Conservation (phyloP, 495 filamentous ascomycete species). For the Extremus antarcticus region DNA sequence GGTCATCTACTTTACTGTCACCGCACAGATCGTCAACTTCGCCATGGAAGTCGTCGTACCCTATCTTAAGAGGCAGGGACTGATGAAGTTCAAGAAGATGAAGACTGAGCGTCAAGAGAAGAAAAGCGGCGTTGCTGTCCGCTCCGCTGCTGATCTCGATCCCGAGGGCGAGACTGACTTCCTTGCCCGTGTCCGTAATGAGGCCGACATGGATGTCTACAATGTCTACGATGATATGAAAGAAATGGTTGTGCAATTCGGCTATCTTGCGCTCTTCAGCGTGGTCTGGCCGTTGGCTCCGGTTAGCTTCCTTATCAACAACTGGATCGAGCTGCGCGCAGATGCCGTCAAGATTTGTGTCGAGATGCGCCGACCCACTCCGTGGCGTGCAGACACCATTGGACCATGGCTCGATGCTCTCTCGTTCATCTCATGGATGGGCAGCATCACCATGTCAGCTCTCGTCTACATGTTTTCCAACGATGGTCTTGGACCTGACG, state of each 20-base stretch:
- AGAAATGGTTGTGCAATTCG: constrained; percentile 88
- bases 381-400: constrained; percentile 81
- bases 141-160: constrained; percentile 39
- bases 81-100: constrained; percentile 63
- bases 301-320: constrained; percentile 83
- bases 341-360: constrained; percentile 92
- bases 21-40: constrained; percentile 83
- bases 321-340: constrained; percentile 89
- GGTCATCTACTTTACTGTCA: constrained; percentile 94
- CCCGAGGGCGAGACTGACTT: constrained; percentile 64
- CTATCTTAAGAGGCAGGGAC: constrained; percentile 62
- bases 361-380: constrained; percentile 78
- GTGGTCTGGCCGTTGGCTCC: constrained; percentile 85
- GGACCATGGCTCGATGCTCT: constrained; percentile 87
- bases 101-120: constrained; percentile 46
- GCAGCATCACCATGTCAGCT: constrained; percentile 72
- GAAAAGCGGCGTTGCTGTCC: constrained; percentile 28
- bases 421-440: constrained; percentile 82
- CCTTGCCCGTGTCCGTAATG: constrained; percentile 66
- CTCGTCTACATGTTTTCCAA: constrained; percentile 81
- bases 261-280: constrained; percentile 88
- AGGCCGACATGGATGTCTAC: constrained; percentile 77
- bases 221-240: constrained; percentile 79
- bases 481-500: constrained; percentile 45
- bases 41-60: constrained; percentile 80